These are phyloP conservation scores for Lactarius vividus DNA, from an alignment of 768 basidiomycete genomes.

Conservation along the genomic window DNA sequence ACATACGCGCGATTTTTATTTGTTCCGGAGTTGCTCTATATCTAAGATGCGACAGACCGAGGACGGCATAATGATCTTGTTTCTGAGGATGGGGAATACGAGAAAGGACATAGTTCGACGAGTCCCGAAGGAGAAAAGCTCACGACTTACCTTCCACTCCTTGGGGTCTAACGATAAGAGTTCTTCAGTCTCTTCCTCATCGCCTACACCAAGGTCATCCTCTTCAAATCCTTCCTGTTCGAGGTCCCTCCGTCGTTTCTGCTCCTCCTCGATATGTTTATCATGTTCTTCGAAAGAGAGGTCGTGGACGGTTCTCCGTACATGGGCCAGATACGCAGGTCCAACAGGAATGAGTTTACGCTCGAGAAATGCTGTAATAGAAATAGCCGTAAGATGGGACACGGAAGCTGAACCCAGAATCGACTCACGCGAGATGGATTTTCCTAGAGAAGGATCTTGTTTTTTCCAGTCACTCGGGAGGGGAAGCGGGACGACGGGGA, in stretches of 20 bases:
- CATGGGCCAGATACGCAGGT: conserved; percentile 80
- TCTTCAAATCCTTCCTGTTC: conserved; percentile 52
- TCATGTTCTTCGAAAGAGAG: conserved; percentile 86
- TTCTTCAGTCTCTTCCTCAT: conserved; percentile 77
- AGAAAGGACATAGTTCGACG: neutral
- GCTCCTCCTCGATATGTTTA: conserved; percentile 54
- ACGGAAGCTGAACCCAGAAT: conserved; percentile 23
- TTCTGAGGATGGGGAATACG: conserved; percentile 57
- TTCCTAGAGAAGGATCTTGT: conserved; percentile 38
- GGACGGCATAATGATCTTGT: conserved; percentile 98
- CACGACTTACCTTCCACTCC: conserved; percentile 83
- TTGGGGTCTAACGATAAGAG: conserved; percentile 84
- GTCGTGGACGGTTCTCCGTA: conserved; percentile 68
- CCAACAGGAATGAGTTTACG: conserved; percentile 78
- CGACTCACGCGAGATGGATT: conserved; percentile 36
- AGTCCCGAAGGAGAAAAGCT: neutral
- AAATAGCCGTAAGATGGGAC: conserved; percentile 3
- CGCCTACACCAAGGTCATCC: conserved; percentile 90
- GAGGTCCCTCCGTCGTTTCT: conserved; percentile 48
- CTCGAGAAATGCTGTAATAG: conserved; percentile 39
- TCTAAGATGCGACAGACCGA: conserved; percentile 88
- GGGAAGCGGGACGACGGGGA: conserved; percentile 43
- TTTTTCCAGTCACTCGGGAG: conserved; percentile 46
- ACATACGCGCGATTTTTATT: conserved; percentile 96
- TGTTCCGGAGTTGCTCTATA: conserved; percentile 86